Evolutionary conservation across 768 basidiomycete species (phyloP), one percentile per base, ranked within the genome.

Genomic region (Vararia minispora): DNA sequence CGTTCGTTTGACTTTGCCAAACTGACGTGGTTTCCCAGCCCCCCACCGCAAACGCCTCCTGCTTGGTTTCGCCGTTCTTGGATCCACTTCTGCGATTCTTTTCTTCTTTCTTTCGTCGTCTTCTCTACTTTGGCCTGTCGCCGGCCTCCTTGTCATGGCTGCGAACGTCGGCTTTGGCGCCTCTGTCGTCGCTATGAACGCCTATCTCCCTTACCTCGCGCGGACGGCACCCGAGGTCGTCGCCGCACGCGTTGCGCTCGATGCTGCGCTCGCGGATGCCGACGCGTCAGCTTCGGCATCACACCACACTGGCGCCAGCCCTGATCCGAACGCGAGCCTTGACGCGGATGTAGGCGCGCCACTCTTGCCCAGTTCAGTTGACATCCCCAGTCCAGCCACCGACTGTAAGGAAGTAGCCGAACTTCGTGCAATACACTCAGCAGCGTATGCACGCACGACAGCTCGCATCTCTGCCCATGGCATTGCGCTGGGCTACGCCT

Each of bases 81-180:
- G 92, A 0, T 74, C 89, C 1, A 33, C 69, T 12, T 64, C 84
- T 0, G 74, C 87, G 1, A 69, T 72, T 3, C 50, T 74, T 5
- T 90, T 95, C 60, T 67, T 94, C 38, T 35, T 77, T 10, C 65
- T 94, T 5, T 70, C 88, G 0, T 84, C 86, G 0, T 60, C 75
- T 0, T 84, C 83, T 0, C 62, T 73, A 0, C 37, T 84, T 5
- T 91, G 90, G 80, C 63, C 69, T 1, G 49, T 84, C 4, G 72
- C 72, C 0, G 77, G 84, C 1, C 50, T 81, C 0, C 64, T 95
- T 3, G 80, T 84, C 0, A 70, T 86, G 31, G 59, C 71, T 5
- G 83, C 90, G 7, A 94, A 92, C 52, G 79, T 90, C 10, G 74
- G 78, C 2, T 95, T 95, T 47, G 86, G 90, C 2, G 82, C 80